These are phyloP conservation scores for Alternaria consortialis DNA, from an alignment of 2,329 filamentous ascomycete species.

Conservation along the genomic window DNA sequence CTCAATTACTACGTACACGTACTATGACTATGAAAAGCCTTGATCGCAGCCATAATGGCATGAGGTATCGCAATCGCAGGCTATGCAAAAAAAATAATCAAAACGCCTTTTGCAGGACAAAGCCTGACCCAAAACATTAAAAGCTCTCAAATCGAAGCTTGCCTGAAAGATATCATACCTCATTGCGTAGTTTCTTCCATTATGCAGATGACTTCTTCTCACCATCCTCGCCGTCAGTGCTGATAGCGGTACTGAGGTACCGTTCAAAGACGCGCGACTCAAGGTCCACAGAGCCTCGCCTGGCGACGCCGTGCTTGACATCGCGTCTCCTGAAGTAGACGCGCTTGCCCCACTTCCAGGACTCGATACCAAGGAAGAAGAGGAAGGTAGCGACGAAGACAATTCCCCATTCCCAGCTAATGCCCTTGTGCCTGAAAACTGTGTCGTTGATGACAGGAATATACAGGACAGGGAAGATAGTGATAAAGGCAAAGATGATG, in stretches of 20 bases:
- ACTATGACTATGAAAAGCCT: constrained; percentile 20
- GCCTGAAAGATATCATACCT: neutral
- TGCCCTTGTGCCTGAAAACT: constrained; percentile 72
- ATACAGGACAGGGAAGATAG: constrained; percentile 57
- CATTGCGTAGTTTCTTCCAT: neutral
- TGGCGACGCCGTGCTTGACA: constrained; percentile 25
- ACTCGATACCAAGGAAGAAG: constrained; percentile 71
- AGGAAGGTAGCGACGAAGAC: constrained; percentile 69
- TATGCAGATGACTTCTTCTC: constrained; percentile 35
- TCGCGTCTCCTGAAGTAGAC: constrained; percentile 44
- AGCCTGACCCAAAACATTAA: constrained; percentile 7
- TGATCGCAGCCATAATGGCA: constrained; percentile 22
- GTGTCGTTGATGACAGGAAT: constrained; percentile 72
- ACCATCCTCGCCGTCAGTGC: constrained; percentile 37
- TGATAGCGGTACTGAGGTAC: constrained; percentile 45
- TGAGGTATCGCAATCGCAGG: constrained; percentile 36
- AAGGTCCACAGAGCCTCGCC: constrained; percentile 42
- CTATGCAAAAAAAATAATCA: constrained; percentile 26
- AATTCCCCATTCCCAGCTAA: constrained; percentile 75
- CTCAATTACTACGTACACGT: constrained; percentile 20
- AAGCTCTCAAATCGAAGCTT: neutral
- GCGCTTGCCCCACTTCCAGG: constrained; percentile 73
- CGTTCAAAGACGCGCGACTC: constrained; percentile 45
- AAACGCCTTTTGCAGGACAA: constrained; percentile 20
- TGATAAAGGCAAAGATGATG: constrained; percentile 48